Base-by-base conservation (phyloP, 371 early-diverging fungal genomes). In the Fennellomyces sp. region DNA sequence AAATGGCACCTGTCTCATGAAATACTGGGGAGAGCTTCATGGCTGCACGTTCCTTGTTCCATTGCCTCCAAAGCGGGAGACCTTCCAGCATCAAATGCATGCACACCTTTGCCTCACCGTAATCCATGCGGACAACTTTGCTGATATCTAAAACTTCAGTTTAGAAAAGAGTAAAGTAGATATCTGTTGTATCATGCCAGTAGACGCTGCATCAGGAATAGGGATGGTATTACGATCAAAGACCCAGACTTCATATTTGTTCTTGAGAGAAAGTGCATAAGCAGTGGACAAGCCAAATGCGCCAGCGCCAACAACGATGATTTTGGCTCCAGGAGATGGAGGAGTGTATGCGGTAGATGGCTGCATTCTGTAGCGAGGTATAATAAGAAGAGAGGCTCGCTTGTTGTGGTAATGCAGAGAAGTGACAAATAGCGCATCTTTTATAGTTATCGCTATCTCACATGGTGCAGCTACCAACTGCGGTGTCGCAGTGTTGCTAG, bases 221-320 rank as follows among this genome's bases (percentile, higher is more conserved):
- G 83, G 83, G 33, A 81, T 67, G 5, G 33, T 8, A 15, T 61
- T 54, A 15, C 80, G 72, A 30, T 83, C 83, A 63, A 71, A 73
- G 1, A 83, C 76, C 29, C 51, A 64, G 17, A 83, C 62, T 8
- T 69, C 35, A 27, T 74, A 68, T 19, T 69, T 72, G 30, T 63
- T 63, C 15, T 64, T 64, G 12, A 58, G 42, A 17, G 73, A 52
- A 30, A 83, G 65, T 25, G 80, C 66, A 27, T 77, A 60, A 1
- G 80, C 81, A n/a, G 81, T 76, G 15, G 78, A 78, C 25, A 83
- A 56, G 13, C 84, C 82, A 70, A 80, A 83, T 15, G 70, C 71
- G 1, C 84, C 82, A 6, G 70, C 80, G n/a, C 84, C 84, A 26
- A 83, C 80, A 54, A 83, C 69, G 17, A 78, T 71, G 17, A 82